Base-by-base conservation (phyloP, 2,329 filamentous ascomycete genomes). In the Apiospora sp. region DNA sequence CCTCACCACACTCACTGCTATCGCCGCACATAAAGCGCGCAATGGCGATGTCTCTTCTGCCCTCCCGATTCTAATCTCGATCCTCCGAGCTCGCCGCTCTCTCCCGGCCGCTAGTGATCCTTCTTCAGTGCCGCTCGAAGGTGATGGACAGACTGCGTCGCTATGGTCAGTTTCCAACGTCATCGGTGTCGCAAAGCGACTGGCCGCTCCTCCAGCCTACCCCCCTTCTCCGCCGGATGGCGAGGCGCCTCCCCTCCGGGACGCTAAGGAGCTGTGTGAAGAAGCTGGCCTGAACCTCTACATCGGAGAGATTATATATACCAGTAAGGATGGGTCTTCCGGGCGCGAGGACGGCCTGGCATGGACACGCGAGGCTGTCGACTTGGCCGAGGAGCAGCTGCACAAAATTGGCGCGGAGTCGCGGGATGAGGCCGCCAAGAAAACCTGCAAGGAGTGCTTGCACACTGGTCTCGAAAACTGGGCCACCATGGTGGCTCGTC, bases 251-350 rank as follows among this genome's bases (percentile, higher is more conserved):
- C 90, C 95, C 0, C 83, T 87, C 72, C 92, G 94, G 67, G 89
- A 89, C 71, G 80, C 90, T 13, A 85, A 87, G 41, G 90, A 93
- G 75, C 88, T 89, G 49, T 98, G 95, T 82, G 92, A 96, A 76
- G 95, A 98, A 82, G 94, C 95, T 3, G 94, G 91, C 0, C 84
- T 98, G 19, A 95, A 94, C 86, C 88, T 95, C 34, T 96, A 98
- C 82, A 96, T 98, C 75, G 96, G 96, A 73, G 96, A 98, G 84
- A 97, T 98, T 70, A 88, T 98, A 44, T 98, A 93, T 81, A 90
- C 94, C 0, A 89, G 71, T 71, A 68, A 67, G 89, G 5, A 87
- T 24, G 61, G 68, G 27, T 83, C 85, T 4, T 73, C 80, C 4
- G 82, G 81, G 24, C 85, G 86, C 69, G 91, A 94, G 68, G 92